Base-by-base conservation (phyloP, 2,329 filamentous ascomycete genomes). In the Pseudogymnoascus sp. region DNA sequence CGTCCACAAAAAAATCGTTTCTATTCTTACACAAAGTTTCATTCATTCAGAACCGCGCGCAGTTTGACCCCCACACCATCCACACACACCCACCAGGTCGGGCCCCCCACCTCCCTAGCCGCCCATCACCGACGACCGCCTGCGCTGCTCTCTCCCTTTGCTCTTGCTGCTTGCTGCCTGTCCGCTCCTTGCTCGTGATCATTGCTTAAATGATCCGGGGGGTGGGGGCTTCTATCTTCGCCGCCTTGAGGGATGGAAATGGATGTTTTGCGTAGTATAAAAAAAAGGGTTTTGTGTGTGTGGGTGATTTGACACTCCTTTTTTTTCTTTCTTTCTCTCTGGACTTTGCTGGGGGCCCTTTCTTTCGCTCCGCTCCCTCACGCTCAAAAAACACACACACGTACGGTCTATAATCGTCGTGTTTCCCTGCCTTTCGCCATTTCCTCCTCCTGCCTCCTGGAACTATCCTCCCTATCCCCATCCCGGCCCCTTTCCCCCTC, bases 1-100 rank as follows among this genome's bases (percentile, higher is more conserved):
- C 50, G 11, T 56, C 50, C 50, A 56, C 50, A 56, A 56, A 56
- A 56, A 53, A 33, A 56, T 56, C 12, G 50, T 56, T 56, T 56
- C 50, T 56, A 56, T 56, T 56, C 50, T 56, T 56, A 56, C 50
- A 56, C 50, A 56, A 56, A 56, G 28, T 56, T 56, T 56, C 50
- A 56, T 33, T 56, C 50, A 56, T 56, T 33, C 50, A 56, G 50
- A 56, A 56, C 16, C 16, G 50, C 50, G 50, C 50, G 28, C 28
- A 56, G 28, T 22, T 33, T 56, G 50, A 56, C 50, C 50, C 50
- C 28, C 50, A 56, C 50, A 56, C 50, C 50, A 33, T 56, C 28
- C 50, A 56, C 50, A 19, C 50, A 56, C 50, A 19, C 6, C 50
- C 50, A 33, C 50, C 50, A 56, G 28, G 50, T 56, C 50, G 50